Percentiles rank a stretch among this genome's conserved stretches.
phyloP scores from a whole-genome alignment of 2,329 filamentous ascomycete species.

The Pseudocercospora fuligena region DNA sequence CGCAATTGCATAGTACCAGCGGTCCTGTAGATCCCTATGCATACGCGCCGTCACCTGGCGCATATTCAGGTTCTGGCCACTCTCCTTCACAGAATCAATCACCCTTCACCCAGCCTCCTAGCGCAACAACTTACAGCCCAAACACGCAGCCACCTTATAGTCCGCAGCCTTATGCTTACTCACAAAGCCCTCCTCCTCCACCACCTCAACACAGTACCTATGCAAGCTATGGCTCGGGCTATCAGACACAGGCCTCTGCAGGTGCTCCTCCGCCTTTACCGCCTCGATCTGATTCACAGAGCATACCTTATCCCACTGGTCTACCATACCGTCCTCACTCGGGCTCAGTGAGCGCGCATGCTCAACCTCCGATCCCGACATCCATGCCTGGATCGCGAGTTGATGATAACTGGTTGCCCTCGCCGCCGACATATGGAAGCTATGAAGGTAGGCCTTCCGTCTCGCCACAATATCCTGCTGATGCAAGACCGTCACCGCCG shows the following conservation, averaged over 20 bases:
- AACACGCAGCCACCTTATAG: slow-evolving; percentile 30
- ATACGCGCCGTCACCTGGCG: slow-evolving; percentile 29
- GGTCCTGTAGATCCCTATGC: slow-evolving; percentile 38
- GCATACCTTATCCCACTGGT: slow-evolving; percentile 32
- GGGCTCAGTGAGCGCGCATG: slow-evolving; percentile 26
- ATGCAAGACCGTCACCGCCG: slow-evolving; percentile 34
- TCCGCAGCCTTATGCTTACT: slow-evolving; percentile 30
- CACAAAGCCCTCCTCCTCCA: slow-evolving; percentile 30
- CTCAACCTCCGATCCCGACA: slow-evolving; percentile 12
- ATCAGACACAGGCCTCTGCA: slow-evolving; percentile 27
- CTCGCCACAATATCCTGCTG: slow-evolving; percentile 33
- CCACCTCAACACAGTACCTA: slow-evolving; percentile 27
- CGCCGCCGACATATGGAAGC: slow-evolving; percentile 35
- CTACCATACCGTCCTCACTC: slow-evolving; percentile 27
- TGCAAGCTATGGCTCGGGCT: slow-evolving; percentile 9
- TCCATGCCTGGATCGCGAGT: slow-evolving; percentile 19
- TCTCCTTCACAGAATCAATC: slow-evolving; percentile 27
- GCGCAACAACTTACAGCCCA: slow-evolving; percentile 28
- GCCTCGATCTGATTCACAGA: slow-evolving; percentile 4
- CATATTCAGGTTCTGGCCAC: slow-evolving; percentile 26
- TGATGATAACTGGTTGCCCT: slow-evolving; percentile 34
- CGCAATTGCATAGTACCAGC: slow-evolving; percentile 30
- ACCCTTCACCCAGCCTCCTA: slow-evolving; percentile 25
- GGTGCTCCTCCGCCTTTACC: slow-evolving; percentile 20
- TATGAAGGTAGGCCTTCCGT: slow-evolving; percentile 32